A percentile compares a stretch with the other conserved stretches of the same genome.
phyloP scores from a whole-genome alignment of 768 basidiomycete species.

The Thelephora aurantiotincta region DNA sequence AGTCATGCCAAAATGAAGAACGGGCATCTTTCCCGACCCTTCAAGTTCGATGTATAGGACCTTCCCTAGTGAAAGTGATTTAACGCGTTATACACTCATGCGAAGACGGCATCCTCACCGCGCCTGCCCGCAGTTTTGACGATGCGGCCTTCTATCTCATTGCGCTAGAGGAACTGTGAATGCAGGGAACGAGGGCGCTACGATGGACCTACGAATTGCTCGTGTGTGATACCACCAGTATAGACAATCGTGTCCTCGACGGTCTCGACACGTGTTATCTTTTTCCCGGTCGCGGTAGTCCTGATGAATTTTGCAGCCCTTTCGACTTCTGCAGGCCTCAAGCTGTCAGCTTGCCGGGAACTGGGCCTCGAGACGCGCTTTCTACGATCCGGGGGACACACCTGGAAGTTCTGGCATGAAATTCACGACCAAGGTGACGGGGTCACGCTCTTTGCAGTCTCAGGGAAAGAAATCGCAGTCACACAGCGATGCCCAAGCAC shows the following conservation, averaged over 20 bases:
- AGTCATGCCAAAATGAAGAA: constrained; percentile 78
- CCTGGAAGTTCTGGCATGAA: constrained; percentile 12
- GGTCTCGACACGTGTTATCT: constrained; percentile 41
- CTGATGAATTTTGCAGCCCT: constrained; percentile 44
- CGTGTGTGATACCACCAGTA: constrained; percentile 31
- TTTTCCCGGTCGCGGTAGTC: constrained; percentile 34
- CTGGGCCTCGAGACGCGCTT: too few relatives aligned
- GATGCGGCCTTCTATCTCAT: constrained; percentile 35
- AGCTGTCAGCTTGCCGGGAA: background rate
- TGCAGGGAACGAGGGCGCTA: background rate
- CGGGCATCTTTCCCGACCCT: constrained; percentile 46
- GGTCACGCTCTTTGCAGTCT: too few relatives aligned
- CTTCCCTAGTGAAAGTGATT: constrained; percentile 27
- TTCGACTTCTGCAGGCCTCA: constrained; percentile 43
- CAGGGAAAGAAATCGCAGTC: too few relatives aligned
- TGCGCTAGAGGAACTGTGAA: constrained; percentile 7
- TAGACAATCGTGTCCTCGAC: constrained; percentile 51
- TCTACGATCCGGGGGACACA: background rate
- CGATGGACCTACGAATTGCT: constrained; percentile 41
- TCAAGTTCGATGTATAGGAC: constrained; percentile 54
- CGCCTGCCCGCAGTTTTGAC: constrained; percentile 37
- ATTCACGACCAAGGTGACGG: too few relatives aligned
- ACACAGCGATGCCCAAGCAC: too few relatives aligned
- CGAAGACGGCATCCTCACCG: constrained; percentile 20
- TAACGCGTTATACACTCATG: background rate